Percentiles rank a stretch among this genome's conserved stretches.
Evolutionary conservation across 495 filamentous ascomycete species (phyloP).

Genomic region (Aspergillus nanangensis): DNA sequence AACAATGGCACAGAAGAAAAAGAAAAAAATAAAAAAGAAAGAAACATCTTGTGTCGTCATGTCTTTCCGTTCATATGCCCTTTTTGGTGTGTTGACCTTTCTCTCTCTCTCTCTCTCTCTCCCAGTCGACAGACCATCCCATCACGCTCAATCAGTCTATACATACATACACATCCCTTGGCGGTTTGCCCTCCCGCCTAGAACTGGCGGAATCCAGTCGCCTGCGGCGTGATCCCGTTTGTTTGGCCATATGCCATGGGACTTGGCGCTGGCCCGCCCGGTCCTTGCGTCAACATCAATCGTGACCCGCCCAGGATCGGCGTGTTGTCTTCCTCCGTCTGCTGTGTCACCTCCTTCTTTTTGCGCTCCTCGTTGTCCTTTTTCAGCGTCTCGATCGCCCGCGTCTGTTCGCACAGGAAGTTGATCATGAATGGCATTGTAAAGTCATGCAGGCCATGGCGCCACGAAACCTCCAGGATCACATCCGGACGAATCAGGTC

Average conservation of each 20-base stretch:
- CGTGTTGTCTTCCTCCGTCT: slow-evolving; percentile 85
- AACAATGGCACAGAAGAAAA: no score
- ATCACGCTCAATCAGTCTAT: no score
- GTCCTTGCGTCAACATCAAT: slow-evolving; percentile 98
- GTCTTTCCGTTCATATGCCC: no score
- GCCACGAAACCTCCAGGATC: slow-evolving; percentile 96
- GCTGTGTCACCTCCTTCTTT: slow-evolving; percentile 74
- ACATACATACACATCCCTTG: slow-evolving; percentile 24
- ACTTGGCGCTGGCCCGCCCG: slow-evolving; percentile 48
- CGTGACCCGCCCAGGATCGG: slow-evolving; percentile 88
- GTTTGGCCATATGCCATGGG: slow-evolving; percentile 65
- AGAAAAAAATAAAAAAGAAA: no score
- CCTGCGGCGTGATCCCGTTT: slow-evolving; percentile 77
- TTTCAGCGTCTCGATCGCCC: slow-evolving; percentile 77
- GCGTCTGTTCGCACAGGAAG: slow-evolving; percentile 84
- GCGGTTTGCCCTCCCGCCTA: slow-evolving; percentile 24
- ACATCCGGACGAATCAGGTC: slow-evolving; percentile 90
- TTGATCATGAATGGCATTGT: slow-evolving; percentile 99
- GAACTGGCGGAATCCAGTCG: slow-evolving; percentile 67
- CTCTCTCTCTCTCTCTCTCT: no score
- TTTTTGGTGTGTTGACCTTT: no score
- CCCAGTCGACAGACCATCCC: neutral
- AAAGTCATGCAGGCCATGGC: slow-evolving; percentile 89
- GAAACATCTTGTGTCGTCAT: no score
- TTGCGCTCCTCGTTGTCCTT: slow-evolving; percentile 98